Evolutionary conservation across 495 filamentous ascomycete genomes (phyloP), one percentile per base, ranked within the genome.

Genomic region (Lasiosphaeris hirsuta): DNA sequence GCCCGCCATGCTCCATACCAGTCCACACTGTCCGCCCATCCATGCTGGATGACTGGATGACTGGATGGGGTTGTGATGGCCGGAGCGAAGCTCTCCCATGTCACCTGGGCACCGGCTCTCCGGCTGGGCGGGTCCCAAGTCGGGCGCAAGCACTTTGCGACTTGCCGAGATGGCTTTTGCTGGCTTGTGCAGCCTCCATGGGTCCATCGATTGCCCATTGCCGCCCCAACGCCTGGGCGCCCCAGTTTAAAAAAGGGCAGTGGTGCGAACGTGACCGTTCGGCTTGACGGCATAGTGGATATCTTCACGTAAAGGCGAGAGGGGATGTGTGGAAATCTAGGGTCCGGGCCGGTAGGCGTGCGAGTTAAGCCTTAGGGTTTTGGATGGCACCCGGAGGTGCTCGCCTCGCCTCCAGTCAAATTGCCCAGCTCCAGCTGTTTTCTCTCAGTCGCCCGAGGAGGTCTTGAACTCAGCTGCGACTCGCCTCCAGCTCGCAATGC

Each of bases 311-410:
- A 55, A 54, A 45, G 23, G 23, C 15, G 40, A 46, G 57, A 55
- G 47, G 57, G 49, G 54, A 58, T 40, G 41, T 30, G 49, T 44
- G 41, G 35, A 56, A 59, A 48, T 42, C 38, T 42, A 56, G 51
- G 57, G 57, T 40, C 51, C 35, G 18, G 51, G 9, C 43, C 35
- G 51, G 41, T 15, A 37, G 35, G 35, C 14, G 17, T 30, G 23
- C 23, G 23, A 30, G 23, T 30, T 30, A 30, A 30, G 23, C 23
- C 23, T 30, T 30, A 30, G 23, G 23, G 23, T 30, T 5, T 30
- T 30, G 23, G 23, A 5, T 30, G 23, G 23, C 23, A 30, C 23
- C 23, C 23, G 2, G 23, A 5, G 23, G 23, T 30, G 2, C 23
- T 30, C 23, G 23, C 23, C 23, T 30, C 23, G 23, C 23, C 23